Percentiles rank a stretch among this genome's conserved stretches.
Conservation (phyloP, 495 filamentous ascomycete genomes). For the Penicillium angulare region DNA sequence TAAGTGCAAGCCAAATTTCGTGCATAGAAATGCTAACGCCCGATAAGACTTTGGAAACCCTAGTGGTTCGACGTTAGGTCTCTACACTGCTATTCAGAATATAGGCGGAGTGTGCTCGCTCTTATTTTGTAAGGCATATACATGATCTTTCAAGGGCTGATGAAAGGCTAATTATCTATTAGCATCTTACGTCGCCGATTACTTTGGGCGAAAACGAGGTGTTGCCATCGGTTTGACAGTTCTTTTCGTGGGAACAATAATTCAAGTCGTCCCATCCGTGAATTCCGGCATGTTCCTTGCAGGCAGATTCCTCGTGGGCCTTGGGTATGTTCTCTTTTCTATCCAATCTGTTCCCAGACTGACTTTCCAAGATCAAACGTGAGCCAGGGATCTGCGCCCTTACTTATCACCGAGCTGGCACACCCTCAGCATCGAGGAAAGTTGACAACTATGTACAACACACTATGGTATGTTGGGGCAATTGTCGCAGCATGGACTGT, state of each 20-base stretch:
- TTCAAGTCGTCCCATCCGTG: constrained; percentile 13
- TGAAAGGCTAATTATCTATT: background rate
- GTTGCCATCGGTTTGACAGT: constrained; percentile 11
- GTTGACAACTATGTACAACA: constrained; percentile 62
- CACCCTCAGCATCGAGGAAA: constrained; percentile 62
- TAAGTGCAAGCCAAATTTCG: constrained; percentile 1
- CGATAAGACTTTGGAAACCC: constrained; percentile 27
- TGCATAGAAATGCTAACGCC: background rate
- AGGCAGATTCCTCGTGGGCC: constrained; percentile 15
- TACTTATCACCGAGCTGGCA: constrained; percentile 59
- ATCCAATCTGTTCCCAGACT: background rate
- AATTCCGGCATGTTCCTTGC: constrained; percentile 15
- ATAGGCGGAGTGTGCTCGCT: constrained; percentile 24
- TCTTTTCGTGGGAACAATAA: constrained; percentile 17
- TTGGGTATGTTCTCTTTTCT: constrained; percentile 6
- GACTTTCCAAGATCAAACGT: constrained; percentile 9
- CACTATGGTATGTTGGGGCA: constrained; percentile 60
- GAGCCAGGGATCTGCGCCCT: constrained; percentile 42
- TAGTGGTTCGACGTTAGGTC: constrained; percentile 21
- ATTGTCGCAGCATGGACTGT: constrained; percentile 33
- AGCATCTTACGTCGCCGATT: constrained; percentile 18
- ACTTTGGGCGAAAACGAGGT: constrained; percentile 10
- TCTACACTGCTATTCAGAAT: constrained; percentile 25
- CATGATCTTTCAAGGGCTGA: background rate
- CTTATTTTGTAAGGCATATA: constrained; percentile 7